phyloP scores from a whole-genome alignment of 441 rosid genomes.

The Corymbia citriodora region DNA sequence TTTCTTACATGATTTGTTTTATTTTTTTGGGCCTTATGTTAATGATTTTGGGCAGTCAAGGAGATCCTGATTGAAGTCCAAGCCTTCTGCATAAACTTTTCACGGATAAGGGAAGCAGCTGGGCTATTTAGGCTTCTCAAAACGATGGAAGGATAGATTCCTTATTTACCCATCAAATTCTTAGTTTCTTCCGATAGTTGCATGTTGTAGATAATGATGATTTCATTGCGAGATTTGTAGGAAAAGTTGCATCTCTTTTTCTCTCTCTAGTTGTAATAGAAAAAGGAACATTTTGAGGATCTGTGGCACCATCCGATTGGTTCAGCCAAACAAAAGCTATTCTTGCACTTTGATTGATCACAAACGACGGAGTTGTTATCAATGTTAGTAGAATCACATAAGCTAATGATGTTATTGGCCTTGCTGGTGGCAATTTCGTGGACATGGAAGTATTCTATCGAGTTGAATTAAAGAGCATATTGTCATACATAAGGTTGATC shows the following conservation, averaged over 20 bases:
- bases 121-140: constrained; percentile 90
- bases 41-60: constrained; percentile 49
- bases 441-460: neutral
- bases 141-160: constrained; percentile 48
- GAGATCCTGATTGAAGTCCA: constrained; percentile 96
- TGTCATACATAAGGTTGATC: neutral
- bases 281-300: neutral
- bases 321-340: neutral
- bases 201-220: neutral
- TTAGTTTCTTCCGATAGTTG: neutral
- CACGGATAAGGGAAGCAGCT: constrained; percentile 91
- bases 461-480: neutral
- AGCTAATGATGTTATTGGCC: neutral
- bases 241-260: neutral
- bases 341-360: neutral
- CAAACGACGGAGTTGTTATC: neutral
- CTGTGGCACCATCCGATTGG: neutral
- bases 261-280: neutral
- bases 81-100: constrained; percentile 97
- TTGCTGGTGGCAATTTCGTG: neutral
- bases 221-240: neutral
- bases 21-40: neutral
- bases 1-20: neutral
- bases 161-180: neutral
- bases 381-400: neutral